A percentile compares a stretch with the other conserved stretches of the same genome.
Evolutionary conservation across 352 stramenopile species (phyloP).

Genomic region (Globisporangium nodosum): DNA sequence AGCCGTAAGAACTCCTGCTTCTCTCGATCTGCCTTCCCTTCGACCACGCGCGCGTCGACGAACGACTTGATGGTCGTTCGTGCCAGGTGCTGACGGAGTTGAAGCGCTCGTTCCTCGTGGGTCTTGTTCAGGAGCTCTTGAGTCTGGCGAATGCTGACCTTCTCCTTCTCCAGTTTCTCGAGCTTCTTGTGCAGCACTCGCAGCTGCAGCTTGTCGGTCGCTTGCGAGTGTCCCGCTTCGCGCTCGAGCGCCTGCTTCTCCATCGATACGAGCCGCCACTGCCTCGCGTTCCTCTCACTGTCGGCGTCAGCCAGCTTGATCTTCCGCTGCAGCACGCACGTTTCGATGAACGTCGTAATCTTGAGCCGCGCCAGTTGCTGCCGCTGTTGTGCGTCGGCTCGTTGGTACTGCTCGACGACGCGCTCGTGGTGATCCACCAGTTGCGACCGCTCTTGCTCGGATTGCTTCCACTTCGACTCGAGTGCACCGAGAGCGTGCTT

Average conservation of each 20-base stretch:
- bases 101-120: conserved; percentile 12
- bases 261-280: conserved; percentile 12
- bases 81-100: conserved; percentile 15
- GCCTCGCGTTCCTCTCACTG: conserved; percentile 10
- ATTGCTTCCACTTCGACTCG: conserved; percentile 30
- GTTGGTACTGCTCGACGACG: conserved; percentile 25
- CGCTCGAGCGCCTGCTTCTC: conserved; percentile 17
- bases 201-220: conserved; percentile 22
- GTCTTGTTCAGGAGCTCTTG: conserved; percentile 12
- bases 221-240: conserved; percentile 14
- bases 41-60: conserved; percentile 17
- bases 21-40: conserved; percentile 13
- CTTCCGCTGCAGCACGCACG: conserved; percentile 22
- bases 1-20: conserved; percentile 7
- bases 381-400: conserved; percentile 17
- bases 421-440: conserved; percentile 25
- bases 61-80: conserved; percentile 34
- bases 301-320: conserved; percentile 16
- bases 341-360: conserved; percentile 32
- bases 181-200: conserved; percentile 35
- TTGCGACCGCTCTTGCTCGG: conserved; percentile 22
- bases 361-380: conserved; percentile 25
- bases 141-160: background rate
- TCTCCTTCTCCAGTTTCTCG: conserved; percentile 8
- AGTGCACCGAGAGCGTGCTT: conserved; percentile 28